Base-by-base conservation (phyloP, 805 yeast genomes). In the Danielozyma ontarioensis region DNA sequence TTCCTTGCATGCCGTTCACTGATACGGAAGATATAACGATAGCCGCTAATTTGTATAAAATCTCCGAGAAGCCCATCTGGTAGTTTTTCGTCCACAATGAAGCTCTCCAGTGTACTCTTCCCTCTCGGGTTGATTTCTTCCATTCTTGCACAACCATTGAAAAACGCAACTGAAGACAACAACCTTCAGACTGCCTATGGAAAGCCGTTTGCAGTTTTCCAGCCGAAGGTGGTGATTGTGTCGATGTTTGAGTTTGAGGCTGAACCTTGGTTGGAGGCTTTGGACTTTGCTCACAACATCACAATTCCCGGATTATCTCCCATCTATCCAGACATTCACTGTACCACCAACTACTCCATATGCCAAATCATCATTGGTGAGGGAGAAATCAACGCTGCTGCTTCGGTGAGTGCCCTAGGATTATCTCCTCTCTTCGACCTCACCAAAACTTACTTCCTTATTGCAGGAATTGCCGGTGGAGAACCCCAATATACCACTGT, bases 341-440 rank as follows among this genome's bases (percentile, higher is more conserved):
- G 51, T 18, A 43, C 40, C 12, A 27, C 27, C 17, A 35, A 47
- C 43, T 47, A 43, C 42, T 37, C 46, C 13, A 35, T 47, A 18
- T 47, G 51, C 34, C 44, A 40, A 21, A 24, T 45, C 39, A 45
- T 46, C 17, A 44, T 50, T 3, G 51, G 51, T 13, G 51, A 47
- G 21, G 51, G 51, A 19, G 51, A 47, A 17, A 47, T 47, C 34
- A 47, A 47, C 18, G 51, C 51, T 4, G 50, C 51, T 3, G 31
- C 50, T 11, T 37, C 50, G 17, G 34, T 47, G 25, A 45, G 42
- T 5, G 51, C 51, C 12, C 33, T 47, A 31, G 46, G 46, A 4
- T 41, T 47, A 36, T 36, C 41, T 7, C 43, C 51, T 10, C 35
- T 39, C 39, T 47, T 47, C 22, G 46, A 47, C 31, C 42, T 47